Conservation (phyloP, 306 rosid genomes). For the Fagus crenata region DNA sequence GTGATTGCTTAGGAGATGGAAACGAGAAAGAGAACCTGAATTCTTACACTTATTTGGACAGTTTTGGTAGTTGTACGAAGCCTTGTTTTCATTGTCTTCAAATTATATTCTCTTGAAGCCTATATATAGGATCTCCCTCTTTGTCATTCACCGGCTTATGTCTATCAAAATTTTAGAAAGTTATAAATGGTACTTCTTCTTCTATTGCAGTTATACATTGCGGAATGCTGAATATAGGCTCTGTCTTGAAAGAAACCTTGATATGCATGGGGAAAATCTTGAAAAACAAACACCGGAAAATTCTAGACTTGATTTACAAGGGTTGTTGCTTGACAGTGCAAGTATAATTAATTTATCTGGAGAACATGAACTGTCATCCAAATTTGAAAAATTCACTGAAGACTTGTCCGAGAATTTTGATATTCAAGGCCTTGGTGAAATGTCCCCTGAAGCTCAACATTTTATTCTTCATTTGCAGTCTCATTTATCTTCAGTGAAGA, state of each 20-base stretch:
- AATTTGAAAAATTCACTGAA: slow-evolving; percentile 39
- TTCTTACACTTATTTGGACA: not conserved
- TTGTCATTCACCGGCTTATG: not conserved
- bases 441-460: slow-evolving; percentile 70
- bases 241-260: slow-evolving; percentile 76
- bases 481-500: slow-evolving; percentile 69
- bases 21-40: not conserved
- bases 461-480: slow-evolving; percentile 71
- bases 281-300: slow-evolving; percentile 48
- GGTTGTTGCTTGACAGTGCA: slow-evolving; percentile 58
- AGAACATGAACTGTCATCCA: slow-evolving; percentile 48
- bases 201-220: slow-evolving; percentile 70
- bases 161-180: slow-evolving; percentile 18
- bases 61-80: not conserved
- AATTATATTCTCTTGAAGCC: slow-evolving; percentile 13
- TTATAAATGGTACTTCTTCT: slow-evolving; percentile 24
- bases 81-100: not conserved
- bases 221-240: slow-evolving; percentile 95
- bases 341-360: slow-evolving; percentile 45
- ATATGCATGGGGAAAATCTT: slow-evolving; percentile 46
- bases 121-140: slow-evolving; percentile 14
- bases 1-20: not conserved
- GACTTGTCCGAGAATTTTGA: slow-evolving; percentile 42
- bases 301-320: slow-evolving; percentile 53
- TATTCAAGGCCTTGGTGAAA: slow-evolving; percentile 67